Conservation (phyloP, 2,329 filamentous ascomycete genomes). For the Curvularia hawaiiensis region DNA sequence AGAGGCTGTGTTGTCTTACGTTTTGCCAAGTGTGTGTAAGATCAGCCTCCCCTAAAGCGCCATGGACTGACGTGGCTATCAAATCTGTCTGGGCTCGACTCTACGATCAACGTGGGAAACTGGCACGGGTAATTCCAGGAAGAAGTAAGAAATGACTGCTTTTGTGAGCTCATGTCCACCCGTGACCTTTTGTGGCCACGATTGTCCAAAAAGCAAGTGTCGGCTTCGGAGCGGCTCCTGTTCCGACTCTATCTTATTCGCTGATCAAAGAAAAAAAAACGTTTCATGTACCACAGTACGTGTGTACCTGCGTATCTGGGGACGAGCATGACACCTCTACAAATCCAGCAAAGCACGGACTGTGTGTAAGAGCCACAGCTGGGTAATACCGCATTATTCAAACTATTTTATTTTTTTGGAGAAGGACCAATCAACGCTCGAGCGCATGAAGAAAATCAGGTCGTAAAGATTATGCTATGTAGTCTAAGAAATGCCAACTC, state of each 20-base stretch:
- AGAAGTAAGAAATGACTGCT: constrained; percentile 2
- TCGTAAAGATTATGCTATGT: not conserved
- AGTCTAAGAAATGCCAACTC: constrained; percentile 1
- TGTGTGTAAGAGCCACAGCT: not conserved
- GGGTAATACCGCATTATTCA: not conserved
- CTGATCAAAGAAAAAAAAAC: not conserved
- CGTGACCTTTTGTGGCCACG: not conserved
- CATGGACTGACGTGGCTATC: constrained; percentile 2
- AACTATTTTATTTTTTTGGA: not conserved
- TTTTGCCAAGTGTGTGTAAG: not conserved
- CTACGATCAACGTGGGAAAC: not conserved
- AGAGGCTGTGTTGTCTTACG: not conserved
- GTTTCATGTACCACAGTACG: not conserved
- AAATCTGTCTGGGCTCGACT: not conserved
- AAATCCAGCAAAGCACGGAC: not conserved
- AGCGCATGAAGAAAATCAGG: not conserved
- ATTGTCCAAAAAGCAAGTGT: not conserved
- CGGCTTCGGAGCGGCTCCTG: not conserved
- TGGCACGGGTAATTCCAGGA: not conserved
- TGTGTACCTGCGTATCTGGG: not conserved
- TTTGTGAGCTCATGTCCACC: not conserved
- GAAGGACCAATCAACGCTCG: not conserved
- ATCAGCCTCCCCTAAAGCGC: not conserved
- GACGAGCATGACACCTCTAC: not conserved
- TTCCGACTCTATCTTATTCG: not conserved